Base-by-base conservation (phyloP, 1,284 basidiomycete species). In the Sutorius eximius region DNA sequence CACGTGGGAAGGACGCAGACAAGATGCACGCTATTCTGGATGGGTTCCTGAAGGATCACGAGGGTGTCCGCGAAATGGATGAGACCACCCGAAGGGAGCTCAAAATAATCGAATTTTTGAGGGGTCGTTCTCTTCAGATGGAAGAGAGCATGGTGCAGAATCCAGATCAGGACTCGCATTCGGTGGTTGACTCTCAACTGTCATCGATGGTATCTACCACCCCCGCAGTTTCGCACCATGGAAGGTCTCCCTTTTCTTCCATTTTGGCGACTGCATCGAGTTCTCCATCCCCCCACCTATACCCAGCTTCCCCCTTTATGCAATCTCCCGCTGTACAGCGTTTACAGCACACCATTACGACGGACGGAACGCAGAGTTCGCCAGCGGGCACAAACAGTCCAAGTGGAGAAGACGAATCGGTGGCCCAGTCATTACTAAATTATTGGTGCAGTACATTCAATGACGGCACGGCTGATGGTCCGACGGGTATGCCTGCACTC, bases 401-500 rank as follows among this genome's bases (percentile, higher is more conserved):
- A 5, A 79, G 77, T 51, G 80, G 76, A 36, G 89, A 90, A 33
- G 89, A 91, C 24, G 88, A 90, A 62, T 84, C 81, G 36, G 74
- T 85, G 13, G 89, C 89, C 8, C 89, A 92, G 64, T 80, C 81
- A 16, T 68, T 92, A 53, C 74, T 92, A 47, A 89, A 92, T 65
- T 85, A 91, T 60, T 92, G 89, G 89, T 87, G 83, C 65, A 86
- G 86, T 57, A 82, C 85, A 18, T 82, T 90, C 59, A 87, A 81
- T 65, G 86, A 85, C 58, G 79, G 78, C 13, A 76, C 79, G 2
- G 63, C 83, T 15, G 87, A 88, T 63, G 76, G 79, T 32, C 70
- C 77, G 16, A 74, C 77, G 20, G 78, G 74, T 15, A 71, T 71
- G 58, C 67, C 79, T 40, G 76, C 75, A 13, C 74, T 85, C 56